Conservation (phyloP, 2,329 filamentous ascomycete genomes). For the Hirsutella rhossiliensis region DNA sequence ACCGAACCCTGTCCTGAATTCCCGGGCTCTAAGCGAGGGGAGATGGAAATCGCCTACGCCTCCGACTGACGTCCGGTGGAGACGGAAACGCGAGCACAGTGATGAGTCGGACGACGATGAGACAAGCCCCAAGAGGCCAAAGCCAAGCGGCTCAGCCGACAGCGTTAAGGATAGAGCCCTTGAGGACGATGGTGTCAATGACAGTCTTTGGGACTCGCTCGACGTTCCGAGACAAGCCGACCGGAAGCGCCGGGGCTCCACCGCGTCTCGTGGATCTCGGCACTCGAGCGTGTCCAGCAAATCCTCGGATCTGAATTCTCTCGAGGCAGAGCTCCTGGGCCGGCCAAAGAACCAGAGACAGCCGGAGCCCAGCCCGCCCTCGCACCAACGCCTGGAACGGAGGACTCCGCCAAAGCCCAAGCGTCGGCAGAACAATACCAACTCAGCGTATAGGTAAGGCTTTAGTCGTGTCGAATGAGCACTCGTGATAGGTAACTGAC, state of each 20-base stretch:
- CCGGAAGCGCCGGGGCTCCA: constrained; percentile 8
- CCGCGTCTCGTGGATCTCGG: constrained; percentile 13
- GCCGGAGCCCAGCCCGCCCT: constrained; percentile 9
- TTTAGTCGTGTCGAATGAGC: background rate
- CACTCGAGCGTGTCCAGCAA: constrained; percentile 17
- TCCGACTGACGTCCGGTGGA: background rate
- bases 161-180: background rate
- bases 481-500: background rate
- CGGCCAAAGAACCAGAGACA: constrained; percentile 18
- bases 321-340: constrained; percentile 26
- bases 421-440: constrained; percentile 20
- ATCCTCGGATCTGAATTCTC: constrained; percentile 24
- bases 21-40: background rate
- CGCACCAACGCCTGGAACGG: constrained; percentile 9
- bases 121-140: constrained; percentile 3
- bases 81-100: constrained; percentile 3
- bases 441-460: constrained; percentile 26
- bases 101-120: constrained; percentile 3
- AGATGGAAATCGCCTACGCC: background rate
- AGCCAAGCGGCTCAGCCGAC: background rate
- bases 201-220: constrained; percentile 3
- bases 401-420: constrained; percentile 11
- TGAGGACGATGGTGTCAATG: background rate
- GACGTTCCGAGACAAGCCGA: constrained; percentile 3
- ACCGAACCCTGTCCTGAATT: background rate